Evolutionary conservation across 345 rosid species (phyloP).

Genomic region (Syzygium jambos): DNA sequence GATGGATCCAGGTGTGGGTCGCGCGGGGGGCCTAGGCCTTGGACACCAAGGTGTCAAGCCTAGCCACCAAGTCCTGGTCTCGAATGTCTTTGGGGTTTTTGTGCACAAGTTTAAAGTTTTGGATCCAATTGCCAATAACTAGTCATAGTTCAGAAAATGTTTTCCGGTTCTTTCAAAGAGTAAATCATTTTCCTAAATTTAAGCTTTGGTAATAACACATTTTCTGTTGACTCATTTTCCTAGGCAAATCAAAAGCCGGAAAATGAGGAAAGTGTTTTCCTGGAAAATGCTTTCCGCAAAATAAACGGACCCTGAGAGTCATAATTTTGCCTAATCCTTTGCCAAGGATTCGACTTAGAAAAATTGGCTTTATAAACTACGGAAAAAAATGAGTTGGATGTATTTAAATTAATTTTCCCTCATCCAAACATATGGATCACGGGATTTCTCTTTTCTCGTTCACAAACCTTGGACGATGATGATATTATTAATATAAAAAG

Average conservation of each 20-base stretch:
- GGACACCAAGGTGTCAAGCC: too few relatives aligned
- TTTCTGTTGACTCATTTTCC: too few relatives aligned
- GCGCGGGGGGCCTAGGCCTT: too few relatives aligned
- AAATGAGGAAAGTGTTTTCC: neutral
- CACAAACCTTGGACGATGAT: neutral
- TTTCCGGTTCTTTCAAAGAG: too few relatives aligned
- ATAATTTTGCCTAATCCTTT: neutral
- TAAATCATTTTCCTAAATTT: neutral
- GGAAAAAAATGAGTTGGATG: neutral
- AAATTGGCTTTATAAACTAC: neutral
- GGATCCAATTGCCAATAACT: neutral
- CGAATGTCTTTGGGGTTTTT: too few relatives aligned
- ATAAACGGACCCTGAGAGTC: neutral
- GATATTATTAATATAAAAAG: neutral
- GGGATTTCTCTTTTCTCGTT: neutral
- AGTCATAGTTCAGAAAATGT: neutral
- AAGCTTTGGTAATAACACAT: too few relatives aligned
- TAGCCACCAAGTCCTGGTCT: too few relatives aligned
- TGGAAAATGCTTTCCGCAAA: rapidly evolving
- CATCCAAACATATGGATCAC: neutral
- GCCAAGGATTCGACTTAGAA: neutral
- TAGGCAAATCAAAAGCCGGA: neutral
- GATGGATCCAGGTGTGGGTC: too few relatives aligned
- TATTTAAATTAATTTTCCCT: neutral
- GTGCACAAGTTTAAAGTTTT: rapidly evolving